Percentiles rank a stretch among this genome's conserved stretches.
phyloP scores from a whole-genome alignment of 176 grass and related monocot species.

The barley (Hordeum vulgare) region MorexV3_pseudomolecules_assembly NC_058522.1:274300261-274300760 shows the following conservation, averaged over 20 bases:
- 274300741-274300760: slow-evolving; percentile 38
- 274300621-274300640: slow-evolving; percentile 32
- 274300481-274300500: slow-evolving; percentile 12
- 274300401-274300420: slow-evolving; percentile 61
- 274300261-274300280: slow-evolving; percentile 77
- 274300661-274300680: not conserved
- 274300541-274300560: slow-evolving; percentile 68
- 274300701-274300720: slow-evolving; percentile 73
- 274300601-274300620: slow-evolving; percentile 16
- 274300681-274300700: slow-evolving; percentile 69
- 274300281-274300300: slow-evolving; percentile 70
- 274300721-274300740: slow-evolving; percentile 29
- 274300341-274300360: slow-evolving; percentile 63
- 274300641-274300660: slow-evolving; percentile 40
- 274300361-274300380: slow-evolving; percentile 66
- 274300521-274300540: slow-evolving; percentile 60
- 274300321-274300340: slow-evolving; percentile 62
- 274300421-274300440: slow-evolving; percentile 8
- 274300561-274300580: slow-evolving; percentile 49
- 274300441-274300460: slow-evolving; percentile 11
- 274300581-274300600: slow-evolving; percentile 19
- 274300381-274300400: slow-evolving; percentile 40
- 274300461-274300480: slow-evolving; percentile 9
- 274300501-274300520: slow-evolving; percentile 30
- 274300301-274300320: slow-evolving; percentile 72